Evolutionary conservation across 176 grass and related monocot genomes (phyloP).

Genomic region (Paspalum vaginatum): DNA sequence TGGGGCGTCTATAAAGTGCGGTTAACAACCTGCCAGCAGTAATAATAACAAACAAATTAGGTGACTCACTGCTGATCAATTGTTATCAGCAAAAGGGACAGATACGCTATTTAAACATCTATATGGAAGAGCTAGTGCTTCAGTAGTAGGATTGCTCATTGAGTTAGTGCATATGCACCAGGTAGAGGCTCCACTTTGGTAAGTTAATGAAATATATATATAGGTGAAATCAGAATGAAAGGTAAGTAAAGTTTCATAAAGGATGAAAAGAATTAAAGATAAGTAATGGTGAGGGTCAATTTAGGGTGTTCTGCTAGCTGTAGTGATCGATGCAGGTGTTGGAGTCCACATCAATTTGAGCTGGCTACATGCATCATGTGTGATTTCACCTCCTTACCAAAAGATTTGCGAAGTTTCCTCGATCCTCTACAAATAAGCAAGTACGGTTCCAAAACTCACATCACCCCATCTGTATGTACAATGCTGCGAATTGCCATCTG

Average conservation of each 20-base stretch:
- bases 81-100: neutral
- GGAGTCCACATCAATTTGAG: constrained; percentile 52
- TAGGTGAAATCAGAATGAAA: constrained; percentile 18
- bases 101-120: neutral
- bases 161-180: constrained; percentile 19
- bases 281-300: neutral
- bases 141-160: constrained; percentile 38
- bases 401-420: constrained; percentile 8
- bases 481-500: neutral
- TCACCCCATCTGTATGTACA: neutral
- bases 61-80: neutral
- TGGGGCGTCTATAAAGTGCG: neutral
- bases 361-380: constrained; percentile 20
- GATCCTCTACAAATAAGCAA: neutral
- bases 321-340: constrained; percentile 4
- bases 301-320: constrained; percentile 2
- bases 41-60: constrained; percentile 29
- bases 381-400: constrained; percentile 15
- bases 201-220: constrained; percentile 15
- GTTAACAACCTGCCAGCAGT: neutral
- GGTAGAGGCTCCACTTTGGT: constrained; percentile 34
- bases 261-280: neutral
- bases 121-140: constrained; percentile 38
- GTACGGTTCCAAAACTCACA: too few species aligned
- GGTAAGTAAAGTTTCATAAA: constrained; percentile 39